Base-by-base conservation (phyloP, 2,329 filamentous ascomycete genomes). In the Aspergillus pseudoviridinutans region DNA sequence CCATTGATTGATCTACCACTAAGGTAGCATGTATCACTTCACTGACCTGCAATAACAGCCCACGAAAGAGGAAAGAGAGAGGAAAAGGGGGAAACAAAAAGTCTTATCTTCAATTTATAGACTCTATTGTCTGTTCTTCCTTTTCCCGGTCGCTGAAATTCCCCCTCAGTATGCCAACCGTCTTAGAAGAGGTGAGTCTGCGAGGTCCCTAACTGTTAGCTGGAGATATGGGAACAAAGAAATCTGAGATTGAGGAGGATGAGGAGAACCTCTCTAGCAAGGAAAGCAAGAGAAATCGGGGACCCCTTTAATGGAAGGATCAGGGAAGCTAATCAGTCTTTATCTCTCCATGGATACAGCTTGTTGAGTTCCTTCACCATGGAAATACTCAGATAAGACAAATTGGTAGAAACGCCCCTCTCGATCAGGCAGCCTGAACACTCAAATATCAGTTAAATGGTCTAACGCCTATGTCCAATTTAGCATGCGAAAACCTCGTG, bases 331-430 rank as follows among this genome's bases (percentile, higher is more conserved):
- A 24, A 47, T 25, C 22, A 24, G 47, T 32, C 24, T 20, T 28
- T 22, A 52, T 51, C 10, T 42, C 25, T 27, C n/a, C 29, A 52
- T 41, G 17, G 10, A 50, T 52, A 49, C 53, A 65, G 65, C 60
- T 66, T 22, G 91, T 97, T 60, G 91, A 92, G 73, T 97, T 97
- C 76, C 89, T 97, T 58, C 89, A 90, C 75, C 89, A 96, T 77
- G 90, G 90, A 59, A 96, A 95, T 72, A 91, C 91, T 46, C 90
- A 96, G 72, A 91, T 97, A 63, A 87, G 94, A 66, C 87, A 91
- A 72, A 83, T 93, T 64, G 87, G 87, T 89, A 17, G 9, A 44
- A 41, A 8, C 44, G 22, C 10, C 32, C 10, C 38, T 17, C 10
- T 7, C 17, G 10, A 47, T 25, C 14, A 27, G 20, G 12, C n/a